Evolutionary conservation across 305 asterid genomes (phyloP).

Genomic region (Lippia alba): DNA sequence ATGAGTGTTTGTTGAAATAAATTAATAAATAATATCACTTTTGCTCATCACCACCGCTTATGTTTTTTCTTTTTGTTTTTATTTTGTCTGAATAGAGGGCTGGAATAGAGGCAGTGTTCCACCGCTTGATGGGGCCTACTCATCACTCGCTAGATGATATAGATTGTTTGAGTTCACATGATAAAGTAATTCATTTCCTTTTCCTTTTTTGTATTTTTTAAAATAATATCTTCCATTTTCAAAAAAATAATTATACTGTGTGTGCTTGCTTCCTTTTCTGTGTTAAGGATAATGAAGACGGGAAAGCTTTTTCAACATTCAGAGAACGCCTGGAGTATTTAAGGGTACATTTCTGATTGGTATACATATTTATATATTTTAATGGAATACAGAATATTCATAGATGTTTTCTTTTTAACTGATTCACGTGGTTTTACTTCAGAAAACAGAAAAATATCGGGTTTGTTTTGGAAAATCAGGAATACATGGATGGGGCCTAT

Average conservation of each 20-base stretch:
- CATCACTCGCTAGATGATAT: conserved; percentile 67
- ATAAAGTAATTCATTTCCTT: conserved; percentile 50
- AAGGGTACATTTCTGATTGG: conserved; percentile 48
- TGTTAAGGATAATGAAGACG: conserved; percentile 55
- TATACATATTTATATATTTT: no score
- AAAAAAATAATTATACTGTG: conserved; percentile 22
- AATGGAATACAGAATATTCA: neutral
- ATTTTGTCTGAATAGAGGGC: conserved; percentile 49
- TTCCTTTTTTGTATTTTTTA: conserved; percentile 24
- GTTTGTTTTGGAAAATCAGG: conserved; percentile 95
- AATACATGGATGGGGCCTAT: conserved; percentile 99
- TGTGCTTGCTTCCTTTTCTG: conserved; percentile 23
- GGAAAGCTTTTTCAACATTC: conserved; percentile 61
- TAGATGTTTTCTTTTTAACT: conserved; percentile 7
- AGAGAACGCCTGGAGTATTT: conserved; percentile 73
- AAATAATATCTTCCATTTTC: conserved; percentile 8
- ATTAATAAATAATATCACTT: conserved; percentile 4
- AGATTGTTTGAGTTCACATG: conserved; percentile 58
- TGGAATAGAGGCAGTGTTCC: conserved; percentile 61
- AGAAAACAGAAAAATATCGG: conserved; percentile 74
- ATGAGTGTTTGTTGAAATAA: conserved; percentile 12
- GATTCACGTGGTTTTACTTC: conserved; percentile 39
- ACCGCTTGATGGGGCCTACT: conserved; percentile 86
- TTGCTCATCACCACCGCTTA: conserved; percentile 23
- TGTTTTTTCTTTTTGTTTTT: conserved; percentile 23